Evolutionary conservation across 2,329 filamentous ascomycete species (phyloP), one percentile per base, ranked within the genome.

Genomic region (Hirsutella minnesotensis): DNA sequence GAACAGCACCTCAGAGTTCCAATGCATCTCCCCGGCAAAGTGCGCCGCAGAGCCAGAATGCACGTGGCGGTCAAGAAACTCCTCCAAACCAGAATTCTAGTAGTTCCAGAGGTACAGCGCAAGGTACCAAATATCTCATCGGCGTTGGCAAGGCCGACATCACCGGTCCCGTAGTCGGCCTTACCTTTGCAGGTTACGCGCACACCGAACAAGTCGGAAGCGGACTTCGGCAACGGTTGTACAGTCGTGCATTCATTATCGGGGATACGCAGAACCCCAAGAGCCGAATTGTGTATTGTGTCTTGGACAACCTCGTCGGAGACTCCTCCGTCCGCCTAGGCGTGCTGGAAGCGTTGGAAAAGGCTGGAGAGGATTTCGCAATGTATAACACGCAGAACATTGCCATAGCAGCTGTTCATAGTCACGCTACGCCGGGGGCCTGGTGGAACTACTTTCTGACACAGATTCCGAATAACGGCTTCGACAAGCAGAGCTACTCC

Each of bases 391-490:
- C 84, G 53, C 74, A 85, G 52, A 96, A 95, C 55, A 66, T 95
- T 31, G 90, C 90, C 29, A 75, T 96, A 19, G 94, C 87, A 0
- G 89, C 89, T 41, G 95, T 90, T 0, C 90, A 96, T 61, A 92
- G 86, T 19, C 90, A 95, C 63, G 82, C 88, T 21, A 89, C 88
- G 0, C 89, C 90, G 0, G 90, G 85, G 3, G 90, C 84, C 5
- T 95, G 88, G 87, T 71, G 94, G 58, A 96, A 95, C 63, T 95
- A 95, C 58, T 73, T 95, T 10, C 70, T 95, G 7, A 89, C 89
- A 7, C 89, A 95, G 57, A 83, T 95, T 49, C 92, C 90, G 0
- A 89, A 81, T 54, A 73, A 83, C 46, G 90, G 90, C 0, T 95
- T 95, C 53, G 75, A 87, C 61, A 79, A 79, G 53, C 85, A 94